These are phyloP conservation scores for Kokia cookei DNA, from an alignment of 441 rosid species.

Conservation along the genomic window DNA sequence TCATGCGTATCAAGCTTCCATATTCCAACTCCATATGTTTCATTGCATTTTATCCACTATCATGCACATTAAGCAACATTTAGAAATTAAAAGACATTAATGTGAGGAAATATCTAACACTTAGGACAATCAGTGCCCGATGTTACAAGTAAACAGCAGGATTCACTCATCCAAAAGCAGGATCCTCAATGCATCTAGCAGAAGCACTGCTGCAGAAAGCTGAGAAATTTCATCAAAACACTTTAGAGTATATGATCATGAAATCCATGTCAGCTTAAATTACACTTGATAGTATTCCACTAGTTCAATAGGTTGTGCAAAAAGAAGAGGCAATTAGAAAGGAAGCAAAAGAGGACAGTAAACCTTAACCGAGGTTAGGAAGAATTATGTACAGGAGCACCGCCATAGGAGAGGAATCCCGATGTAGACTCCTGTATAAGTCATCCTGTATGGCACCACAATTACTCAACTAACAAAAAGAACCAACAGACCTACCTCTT, in stretches of 20 bases:
- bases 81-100: slow-evolving; percentile 5
- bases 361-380: slow-evolving; percentile 59
- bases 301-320: slow-evolving; percentile 7
- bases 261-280: background rate
- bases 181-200: slow-evolving; percentile 16
- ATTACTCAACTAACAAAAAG: slow-evolving; percentile 54
- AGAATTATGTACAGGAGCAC: slow-evolving; percentile 46
- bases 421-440: slow-evolving; percentile 35
- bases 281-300: slow-evolving; percentile 2
- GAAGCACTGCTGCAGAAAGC: slow-evolving; percentile 11
- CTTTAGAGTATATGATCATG: slow-evolving; percentile 1
- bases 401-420: slow-evolving; percentile 55
- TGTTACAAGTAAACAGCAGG: slow-evolving; percentile 5
- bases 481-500: slow-evolving; percentile 40
- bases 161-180: slow-evolving; percentile 12
- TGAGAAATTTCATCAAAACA: slow-evolving; percentile 8
- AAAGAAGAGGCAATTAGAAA: slow-evolving; percentile 22
- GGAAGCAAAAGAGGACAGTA: slow-evolving; percentile 40
- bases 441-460: slow-evolving; percentile 65
- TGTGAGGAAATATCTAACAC: background rate
- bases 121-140: slow-evolving; percentile 2
- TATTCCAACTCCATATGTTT: slow-evolving; percentile 4
- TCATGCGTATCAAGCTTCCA: slow-evolving; percentile 8
- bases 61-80: slow-evolving; percentile 8
- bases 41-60: slow-evolving; percentile 7